A percentile compares a stretch with the other conserved stretches of the same genome.
Evolutionary conservation across 2,329 filamentous ascomycete genomes (phyloP).

Genomic region (Teratosphaeria epicoccoides): DNA sequence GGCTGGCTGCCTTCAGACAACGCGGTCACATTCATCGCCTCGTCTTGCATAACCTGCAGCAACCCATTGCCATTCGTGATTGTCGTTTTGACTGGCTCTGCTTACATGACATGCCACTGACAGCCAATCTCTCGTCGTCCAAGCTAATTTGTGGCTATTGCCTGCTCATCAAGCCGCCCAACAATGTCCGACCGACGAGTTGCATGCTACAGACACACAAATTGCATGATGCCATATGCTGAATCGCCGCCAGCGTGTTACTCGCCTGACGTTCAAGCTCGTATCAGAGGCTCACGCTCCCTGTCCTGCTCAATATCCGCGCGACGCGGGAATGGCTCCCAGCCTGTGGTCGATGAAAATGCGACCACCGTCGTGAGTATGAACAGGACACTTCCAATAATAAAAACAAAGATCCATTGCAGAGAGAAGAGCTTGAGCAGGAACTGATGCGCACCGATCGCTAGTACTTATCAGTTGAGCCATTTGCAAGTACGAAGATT

Average conservation of each 20-base stretch:
- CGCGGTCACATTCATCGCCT: no score
- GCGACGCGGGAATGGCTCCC: background rate
- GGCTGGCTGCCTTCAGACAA: slow-evolving; percentile 1
- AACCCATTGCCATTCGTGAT: no score
- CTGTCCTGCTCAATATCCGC: background rate
- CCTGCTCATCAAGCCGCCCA: no score
- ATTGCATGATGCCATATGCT: no score
- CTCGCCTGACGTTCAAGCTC: background rate
- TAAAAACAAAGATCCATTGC: background rate
- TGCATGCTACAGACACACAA: no score
- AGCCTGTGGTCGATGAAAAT: background rate
- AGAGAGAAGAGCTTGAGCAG: background rate
- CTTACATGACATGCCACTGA: no score
- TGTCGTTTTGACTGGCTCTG: no score
- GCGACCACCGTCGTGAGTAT: background rate
- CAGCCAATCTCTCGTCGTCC: no score
- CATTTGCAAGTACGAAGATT: background rate
- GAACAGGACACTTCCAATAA: background rate
- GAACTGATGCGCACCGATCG: background rate
- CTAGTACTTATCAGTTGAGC: background rate
- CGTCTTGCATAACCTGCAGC: no score
- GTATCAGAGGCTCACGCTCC: background rate
- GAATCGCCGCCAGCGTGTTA: no score
- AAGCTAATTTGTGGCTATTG: no score
- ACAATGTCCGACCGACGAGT: no score